phyloP scores from a whole-genome alignment of 2,329 filamentous ascomycete genomes.

The Pyrenophora tritici-repentis region DNA sequence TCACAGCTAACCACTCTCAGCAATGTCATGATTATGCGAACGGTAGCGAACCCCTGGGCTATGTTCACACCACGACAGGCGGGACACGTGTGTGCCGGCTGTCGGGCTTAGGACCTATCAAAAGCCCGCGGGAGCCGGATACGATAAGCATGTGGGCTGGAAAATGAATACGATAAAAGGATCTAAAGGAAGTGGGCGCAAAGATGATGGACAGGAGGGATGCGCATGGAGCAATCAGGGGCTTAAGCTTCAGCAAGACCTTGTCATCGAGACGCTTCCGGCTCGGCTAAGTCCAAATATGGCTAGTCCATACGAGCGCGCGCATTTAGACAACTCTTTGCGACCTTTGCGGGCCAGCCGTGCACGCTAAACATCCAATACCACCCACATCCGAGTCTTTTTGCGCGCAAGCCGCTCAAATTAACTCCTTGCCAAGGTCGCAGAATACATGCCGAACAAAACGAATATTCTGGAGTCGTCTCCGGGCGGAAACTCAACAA shows the following conservation, averaged over 20 bases:
- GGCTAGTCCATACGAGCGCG: conserved; percentile 13
- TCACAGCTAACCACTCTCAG: conserved; percentile 24
- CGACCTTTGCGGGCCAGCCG: conserved; percentile 7
- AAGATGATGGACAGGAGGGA: conserved; percentile 22
- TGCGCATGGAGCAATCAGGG: conserved; percentile 14
- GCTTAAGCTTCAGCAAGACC: conserved; percentile 10
- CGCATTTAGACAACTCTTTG: conserved; percentile 8
- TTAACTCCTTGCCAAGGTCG: neutral
- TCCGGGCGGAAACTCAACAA: conserved; percentile 12
- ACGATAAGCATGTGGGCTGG: conserved; percentile 22
- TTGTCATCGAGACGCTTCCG: conserved; percentile 20
- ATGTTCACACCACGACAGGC: conserved; percentile 17
- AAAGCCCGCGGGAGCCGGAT: conserved; percentile 5
- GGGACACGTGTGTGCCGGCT: conserved; percentile 18
- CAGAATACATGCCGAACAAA: neutral
- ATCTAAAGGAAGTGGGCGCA: conserved; percentile 17
- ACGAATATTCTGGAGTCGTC: neutral
- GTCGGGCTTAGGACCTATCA: conserved; percentile 16
- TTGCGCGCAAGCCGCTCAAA: neutral
- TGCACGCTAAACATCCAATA: conserved; percentile 6
- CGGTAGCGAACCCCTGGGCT: conserved; percentile 18
- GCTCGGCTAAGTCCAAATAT: conserved; percentile 10
- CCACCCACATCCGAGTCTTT: neutral
- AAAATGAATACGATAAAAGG: conserved; percentile 17
- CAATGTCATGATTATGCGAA: conserved; percentile 11